Base-by-base conservation (phyloP, 2,329 filamentous ascomycete genomes). In the Cadophora sp. region DNA sequence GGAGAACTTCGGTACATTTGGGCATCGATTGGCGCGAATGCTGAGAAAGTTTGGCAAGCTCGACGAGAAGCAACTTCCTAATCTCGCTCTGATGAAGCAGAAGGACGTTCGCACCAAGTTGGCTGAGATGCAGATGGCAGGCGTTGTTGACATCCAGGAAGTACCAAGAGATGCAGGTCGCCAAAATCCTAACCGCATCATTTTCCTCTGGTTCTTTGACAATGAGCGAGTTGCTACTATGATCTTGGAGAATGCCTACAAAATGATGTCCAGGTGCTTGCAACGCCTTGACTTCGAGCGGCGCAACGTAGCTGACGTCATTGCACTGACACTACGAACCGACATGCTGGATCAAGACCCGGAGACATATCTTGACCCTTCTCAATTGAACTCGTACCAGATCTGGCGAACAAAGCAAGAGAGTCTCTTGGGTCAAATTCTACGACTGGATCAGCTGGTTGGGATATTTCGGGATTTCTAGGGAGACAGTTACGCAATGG, bases 161-260 rank as follows among this genome's bases (percentile, higher is more conserved):
- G 91, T 99, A 0, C 96, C 96, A 0, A 92, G 92, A 71, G 95
- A 98, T 75, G 91, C 91, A 71, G 90, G 89, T 69, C 90, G 94
- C 41, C 87, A 91, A 73, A 92, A 94, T 0, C 92, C 90, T 69
- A 53, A 43, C 24, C 89, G 93, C 62, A 97, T 94, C 0, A 86
- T 97, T 27, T 98, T 94, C 78, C 87, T 98, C 65, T 97, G 94
- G 90, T 97, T 89, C 82, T 97, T 93, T 78, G 94, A 98, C 76
- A 83, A 86, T 13, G 88, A 93, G 55, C 87, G 91, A 56, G 90
- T 91, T 7, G 83, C 89, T 59, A 84, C 86, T 22, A 86, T 91
- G 68, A 81, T 97, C 1, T 80, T 97, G 13, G 91, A 97, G 70
- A 90, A 93, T 67, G 87, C 91, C 0, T 98, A 97, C 82, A 97